phyloP scores from a whole-genome alignment of 768 basidiomycete species.

The Mycena galericulata region DNA sequence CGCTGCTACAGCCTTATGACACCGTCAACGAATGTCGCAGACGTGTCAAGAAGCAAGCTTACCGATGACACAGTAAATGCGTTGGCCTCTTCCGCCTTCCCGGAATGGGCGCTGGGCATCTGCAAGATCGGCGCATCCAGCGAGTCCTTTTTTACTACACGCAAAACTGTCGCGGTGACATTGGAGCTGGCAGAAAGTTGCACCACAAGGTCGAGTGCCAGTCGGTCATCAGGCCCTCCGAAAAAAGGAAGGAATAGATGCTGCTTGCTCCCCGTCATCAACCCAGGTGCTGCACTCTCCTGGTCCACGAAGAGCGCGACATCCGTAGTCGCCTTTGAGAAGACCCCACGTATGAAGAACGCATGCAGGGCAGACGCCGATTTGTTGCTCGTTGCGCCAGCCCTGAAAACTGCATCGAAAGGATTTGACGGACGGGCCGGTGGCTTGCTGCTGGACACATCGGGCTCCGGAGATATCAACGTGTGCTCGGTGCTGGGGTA shows the following conservation, averaged over 20 bases:
- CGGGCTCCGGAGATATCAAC: conserved; percentile 8
- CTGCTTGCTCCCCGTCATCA: conserved; percentile 50
- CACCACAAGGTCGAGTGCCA: conserved; percentile 86
- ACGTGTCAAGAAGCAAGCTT: conserved; percentile 32
- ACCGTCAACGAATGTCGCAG: neutral
- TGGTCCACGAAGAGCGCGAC: conserved; percentile 89
- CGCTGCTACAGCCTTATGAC: conserved; percentile 48
- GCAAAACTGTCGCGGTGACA: conserved; percentile 80
- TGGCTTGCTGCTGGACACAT: conserved; percentile 26
- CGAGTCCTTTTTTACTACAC: conserved; percentile 68
- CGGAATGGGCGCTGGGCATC: conserved; percentile 45
- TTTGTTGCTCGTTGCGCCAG: conserved; percentile 48
- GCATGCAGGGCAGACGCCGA: conserved; percentile 74
- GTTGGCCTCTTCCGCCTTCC: conserved; percentile 51
- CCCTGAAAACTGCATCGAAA: conserved; percentile 76
- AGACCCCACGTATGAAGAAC: conserved; percentile 86
- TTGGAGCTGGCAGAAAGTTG: conserved; percentile 81
- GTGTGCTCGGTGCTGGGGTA: conserved; percentile 26
- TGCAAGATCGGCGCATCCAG: conserved; percentile 33
- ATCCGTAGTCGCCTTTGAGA: conserved; percentile 76
- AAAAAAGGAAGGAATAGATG: conserved; percentile 92
- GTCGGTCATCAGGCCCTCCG: conserved; percentile 93
- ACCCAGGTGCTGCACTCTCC: conserved; percentile 47
- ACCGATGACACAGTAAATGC: conserved; percentile 63
- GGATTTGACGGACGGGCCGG: conserved; percentile 60